Percentiles rank a stretch among this genome's conserved stretches.
Conservation (phyloP, 1,139 yeast species). For the Pichia sp. region DNA sequence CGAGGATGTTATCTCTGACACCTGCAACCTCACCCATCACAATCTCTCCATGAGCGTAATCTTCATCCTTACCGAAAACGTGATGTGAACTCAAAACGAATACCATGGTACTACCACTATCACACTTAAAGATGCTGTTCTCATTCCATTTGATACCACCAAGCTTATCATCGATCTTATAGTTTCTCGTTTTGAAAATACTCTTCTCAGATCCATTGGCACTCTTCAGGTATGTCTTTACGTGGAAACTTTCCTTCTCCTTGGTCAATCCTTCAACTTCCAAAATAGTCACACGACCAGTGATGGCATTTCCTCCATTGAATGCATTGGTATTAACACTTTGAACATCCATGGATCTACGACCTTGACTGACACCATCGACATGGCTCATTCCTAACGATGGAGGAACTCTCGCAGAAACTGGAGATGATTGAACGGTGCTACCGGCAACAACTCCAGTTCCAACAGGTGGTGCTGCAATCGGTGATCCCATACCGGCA, state of each 20-base stretch:
- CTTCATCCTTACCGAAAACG: slow-evolving; percentile 63
- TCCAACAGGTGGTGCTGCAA: too few relatives aligned
- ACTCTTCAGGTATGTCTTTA: slow-evolving; percentile 47
- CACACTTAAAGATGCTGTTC: slow-evolving; percentile 58
- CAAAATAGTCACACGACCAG: slow-evolving; percentile 47
- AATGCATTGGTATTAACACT: slow-evolving; percentile 25
- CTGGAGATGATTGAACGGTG: too few relatives aligned
- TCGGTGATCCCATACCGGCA: too few relatives aligned
- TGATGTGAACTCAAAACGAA: slow-evolving; percentile 64
- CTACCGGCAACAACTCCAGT: too few relatives aligned
- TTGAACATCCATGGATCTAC: slow-evolving; percentile 20
- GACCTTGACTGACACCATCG: too few relatives aligned
- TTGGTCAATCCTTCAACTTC: slow-evolving; percentile 1
- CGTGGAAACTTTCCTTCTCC: slow-evolving; percentile 36
- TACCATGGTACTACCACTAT: slow-evolving; percentile 49
- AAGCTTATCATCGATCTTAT: slow-evolving; percentile 34
- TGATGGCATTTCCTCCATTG: slow-evolving; percentile 36
- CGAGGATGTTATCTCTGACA: slow-evolving; percentile 17
- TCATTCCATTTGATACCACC: slow-evolving; percentile 55
- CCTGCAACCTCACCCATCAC: slow-evolving; percentile 32
- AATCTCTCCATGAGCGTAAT: slow-evolving; percentile 50
- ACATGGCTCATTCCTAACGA: slow-evolving; percentile 11
- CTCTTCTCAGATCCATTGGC: slow-evolving; percentile 45
- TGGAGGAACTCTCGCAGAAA: slow-evolving; percentile 25
- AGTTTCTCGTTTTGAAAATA: slow-evolving; percentile 55